A percentile compares a stretch with the other conserved stretches of the same genome.
Evolutionary conservation across 192 early-diverging fungal species (phyloP).

Genomic region (Backusella sp.): DNA sequence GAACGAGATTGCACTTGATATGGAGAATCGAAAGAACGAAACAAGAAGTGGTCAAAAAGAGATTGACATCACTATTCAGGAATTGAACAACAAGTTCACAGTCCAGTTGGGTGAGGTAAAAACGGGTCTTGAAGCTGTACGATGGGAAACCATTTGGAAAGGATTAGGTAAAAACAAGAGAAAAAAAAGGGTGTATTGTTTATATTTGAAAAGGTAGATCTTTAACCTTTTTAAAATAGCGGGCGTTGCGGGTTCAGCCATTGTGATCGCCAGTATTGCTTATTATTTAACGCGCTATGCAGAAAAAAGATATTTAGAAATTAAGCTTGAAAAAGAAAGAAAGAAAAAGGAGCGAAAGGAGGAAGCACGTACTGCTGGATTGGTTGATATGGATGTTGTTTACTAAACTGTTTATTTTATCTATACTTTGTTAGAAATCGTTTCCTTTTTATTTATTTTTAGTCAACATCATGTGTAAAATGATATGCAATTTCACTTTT

Average conservation of each 20-base stretch:
- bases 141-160: constrained; percentile 78
- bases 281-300: constrained; percentile 28
- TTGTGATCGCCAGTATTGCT: constrained; percentile 25
- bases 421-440: background rate
- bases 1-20: constrained; percentile 81
- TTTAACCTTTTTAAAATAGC: constrained; percentile 8
- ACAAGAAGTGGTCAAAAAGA: constrained; percentile 72
- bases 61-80: constrained; percentile 73
- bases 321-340: constrained; percentile 25
- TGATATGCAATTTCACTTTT: background rate
- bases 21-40: constrained; percentile 87
- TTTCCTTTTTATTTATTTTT: constrained; percentile 1
- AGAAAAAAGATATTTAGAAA: constrained; percentile 10
- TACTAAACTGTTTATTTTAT: constrained; percentile 17
- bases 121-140: constrained; percentile 84
- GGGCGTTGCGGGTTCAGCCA: constrained; percentile 23
- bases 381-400: constrained; percentile 34
- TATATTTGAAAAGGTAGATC: background rate
- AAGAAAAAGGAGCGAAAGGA: constrained; percentile 28
- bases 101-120: constrained; percentile 76
- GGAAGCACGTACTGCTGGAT: constrained; percentile 28
- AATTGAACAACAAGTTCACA: constrained; percentile 82
- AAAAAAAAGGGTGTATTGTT: constrained; percentile 12
- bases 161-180: constrained; percentile 52
- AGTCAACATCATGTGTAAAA: background rate